A percentile compares a stretch with the other conserved stretches of the same genome.
These are phyloP conservation scores for Epichloe bromicola DNA, from an alignment of 2,329 filamentous ascomycete species.

Conservation along the genomic window DNA sequence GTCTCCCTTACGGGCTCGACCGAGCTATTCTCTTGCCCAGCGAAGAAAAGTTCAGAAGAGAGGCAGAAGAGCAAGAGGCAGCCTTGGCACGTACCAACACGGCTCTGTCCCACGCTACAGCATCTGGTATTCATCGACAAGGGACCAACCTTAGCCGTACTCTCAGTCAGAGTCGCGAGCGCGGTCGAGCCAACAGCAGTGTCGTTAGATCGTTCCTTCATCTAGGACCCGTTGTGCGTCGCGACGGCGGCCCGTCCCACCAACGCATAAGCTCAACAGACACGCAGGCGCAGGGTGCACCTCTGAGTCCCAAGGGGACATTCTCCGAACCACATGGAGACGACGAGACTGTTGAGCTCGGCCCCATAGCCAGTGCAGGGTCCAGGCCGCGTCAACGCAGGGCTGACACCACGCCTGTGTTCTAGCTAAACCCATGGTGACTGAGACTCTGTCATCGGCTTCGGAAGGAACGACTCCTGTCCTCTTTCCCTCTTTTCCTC, in stretches of 20 bases:
- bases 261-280: constrained; percentile 17
- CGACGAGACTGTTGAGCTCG: constrained; percentile 15
- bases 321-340: constrained; percentile 15
- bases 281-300: constrained; percentile 5
- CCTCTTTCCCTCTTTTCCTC: not conserved
- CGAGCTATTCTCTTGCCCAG: constrained; percentile 47
- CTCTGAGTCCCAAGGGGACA: constrained; percentile 8
- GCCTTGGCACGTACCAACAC: constrained; percentile 25
- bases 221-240: constrained; percentile 30
- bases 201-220: constrained; percentile 34
- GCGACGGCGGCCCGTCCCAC: constrained; percentile 12
- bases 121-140: constrained; percentile 17
- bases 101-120: constrained; percentile 18
- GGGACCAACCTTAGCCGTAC: constrained; percentile 18
- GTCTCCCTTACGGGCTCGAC: constrained; percentile 53
- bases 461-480: not conserved
- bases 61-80: constrained; percentile 34
- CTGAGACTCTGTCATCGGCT: no score
- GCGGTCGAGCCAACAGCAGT: constrained; percentile 25
- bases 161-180: constrained; percentile 26
- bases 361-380: constrained; percentile 13
- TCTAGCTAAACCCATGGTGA: constrained; percentile 10
- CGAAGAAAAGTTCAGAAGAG: constrained; percentile 40
- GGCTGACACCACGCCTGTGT: constrained; percentile 14
- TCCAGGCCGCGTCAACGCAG: constrained; percentile 15